Conservation (phyloP, 2,329 filamentous ascomycete genomes). For the Tympanopsis confertula region DNA sequence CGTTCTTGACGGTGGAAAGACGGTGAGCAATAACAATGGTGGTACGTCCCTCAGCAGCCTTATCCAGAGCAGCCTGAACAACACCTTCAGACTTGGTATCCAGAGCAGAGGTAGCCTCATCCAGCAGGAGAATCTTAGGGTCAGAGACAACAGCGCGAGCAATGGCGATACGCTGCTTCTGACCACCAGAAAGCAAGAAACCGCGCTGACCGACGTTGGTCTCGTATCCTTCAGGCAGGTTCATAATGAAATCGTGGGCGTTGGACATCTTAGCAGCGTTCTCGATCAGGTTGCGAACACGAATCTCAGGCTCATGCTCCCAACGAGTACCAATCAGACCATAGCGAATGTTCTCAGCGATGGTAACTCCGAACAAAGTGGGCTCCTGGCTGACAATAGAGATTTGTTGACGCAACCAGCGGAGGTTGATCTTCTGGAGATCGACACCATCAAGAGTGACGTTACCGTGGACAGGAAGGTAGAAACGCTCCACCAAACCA, state of each 20-base stretch:
- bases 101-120: constrained; percentile 87
- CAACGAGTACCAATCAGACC: constrained; percentile 76
- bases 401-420: constrained; percentile 86
- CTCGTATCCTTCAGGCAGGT: constrained; percentile 77
- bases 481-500: constrained; percentile 86
- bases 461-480: constrained; percentile 71
- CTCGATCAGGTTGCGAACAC: constrained; percentile 59
- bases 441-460: constrained; percentile 76
- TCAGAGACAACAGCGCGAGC: constrained; percentile 82
- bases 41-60: constrained; percentile 73
- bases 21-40: constrained; percentile 95
- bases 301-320: constrained; percentile 57
- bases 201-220: constrained; percentile 94
- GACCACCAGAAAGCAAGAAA: constrained; percentile 82
- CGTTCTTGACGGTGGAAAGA: constrained; percentile 84
- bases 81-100: constrained; percentile 92
- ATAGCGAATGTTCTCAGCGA: constrained; percentile 80
- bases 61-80: constrained; percentile 84
- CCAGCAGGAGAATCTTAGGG: constrained; percentile 81
- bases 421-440: constrained; percentile 69
- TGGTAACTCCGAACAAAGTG: constrained; percentile 77
- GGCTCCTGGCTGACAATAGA: constrained; percentile 89
- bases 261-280: constrained; percentile 84
- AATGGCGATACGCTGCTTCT: constrained; percentile 95
- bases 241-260: constrained; percentile 79